Evolutionary conservation across 1,139 yeast species (phyloP).

Genomic region (Scheffersomyces stambukii): DNA sequence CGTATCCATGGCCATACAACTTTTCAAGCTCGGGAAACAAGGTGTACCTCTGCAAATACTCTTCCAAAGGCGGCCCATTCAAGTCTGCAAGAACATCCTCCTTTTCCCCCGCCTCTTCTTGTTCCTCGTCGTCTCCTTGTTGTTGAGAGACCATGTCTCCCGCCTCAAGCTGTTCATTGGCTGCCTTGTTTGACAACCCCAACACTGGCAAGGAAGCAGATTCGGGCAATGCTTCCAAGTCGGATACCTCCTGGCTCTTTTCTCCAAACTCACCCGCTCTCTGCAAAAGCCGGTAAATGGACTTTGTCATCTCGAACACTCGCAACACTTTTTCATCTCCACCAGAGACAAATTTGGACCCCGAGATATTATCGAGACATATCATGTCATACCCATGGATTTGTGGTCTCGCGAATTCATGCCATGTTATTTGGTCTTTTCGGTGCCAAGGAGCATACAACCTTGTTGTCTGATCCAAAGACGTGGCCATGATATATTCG

Average conservation of each 20-base stretch:
- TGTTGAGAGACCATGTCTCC: too few relatives aligned
- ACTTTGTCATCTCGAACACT: conserved; percentile 84
- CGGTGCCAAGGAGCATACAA: conserved; percentile 62
- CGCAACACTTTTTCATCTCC: conserved; percentile 95
- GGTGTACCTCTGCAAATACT: conserved; percentile 84
- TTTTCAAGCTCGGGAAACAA: conserved; percentile 95
- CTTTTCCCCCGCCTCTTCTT: conserved; percentile 19
- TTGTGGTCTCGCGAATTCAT: conserved; percentile 94
- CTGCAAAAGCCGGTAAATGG: conserved; percentile 61
- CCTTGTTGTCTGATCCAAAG: conserved; percentile 91
- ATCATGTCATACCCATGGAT: conserved; percentile 98
- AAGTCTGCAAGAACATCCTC: conserved; percentile 45
- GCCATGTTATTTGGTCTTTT: conserved; percentile 53
- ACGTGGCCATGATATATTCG: conserved; percentile 65
- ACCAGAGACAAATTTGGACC: conserved; percentile 76
- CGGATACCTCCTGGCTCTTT: too few relatives aligned
- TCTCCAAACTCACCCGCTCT: conserved; percentile 21
- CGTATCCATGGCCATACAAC: conserved; percentile 96
- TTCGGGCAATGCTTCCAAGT: conserved; percentile 60
- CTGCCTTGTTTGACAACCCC: conserved; percentile 92
- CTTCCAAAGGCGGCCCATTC: conserved; percentile 73
- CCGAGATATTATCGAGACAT: conserved; percentile 61
- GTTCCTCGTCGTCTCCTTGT: conserved; percentile 34
- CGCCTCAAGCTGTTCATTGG: conserved; percentile 43
- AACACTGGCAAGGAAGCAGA: conserved; percentile 90